Evolutionary conservation across 371 early-diverging fungal species (phyloP), one percentile per base, ranked within the genome.

Genomic region (Chytridium lagenaria): DNA sequence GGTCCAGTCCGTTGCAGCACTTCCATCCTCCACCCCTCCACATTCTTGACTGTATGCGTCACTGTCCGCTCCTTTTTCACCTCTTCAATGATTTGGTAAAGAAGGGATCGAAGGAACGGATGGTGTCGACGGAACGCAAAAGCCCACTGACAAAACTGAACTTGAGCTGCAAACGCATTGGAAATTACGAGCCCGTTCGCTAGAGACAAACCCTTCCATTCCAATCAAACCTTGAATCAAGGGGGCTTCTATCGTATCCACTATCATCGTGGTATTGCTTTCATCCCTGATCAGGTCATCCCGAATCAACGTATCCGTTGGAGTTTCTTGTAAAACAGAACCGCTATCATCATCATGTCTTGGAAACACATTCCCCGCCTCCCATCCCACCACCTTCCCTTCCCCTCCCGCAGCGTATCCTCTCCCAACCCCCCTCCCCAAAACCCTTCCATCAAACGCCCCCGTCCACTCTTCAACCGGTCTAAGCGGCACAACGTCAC

Each of bases 121-220:
- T 55, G 55, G 10, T 26, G 55, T 16, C 16, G 55, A 7, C 55
- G 55, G 55, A 55, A 55, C 10, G 55, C 55, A 28, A 55, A 55
- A 5, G 55, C 26, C 55, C 55, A 55, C 26, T 55, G 55, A 26
- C 55, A 55, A 26, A 55, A 55, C 55, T 55, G 55, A 28, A 55
- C 30, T 10, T 26, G 55, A 16, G 16, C 7, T 5, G 55, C 30
- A 5, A 55, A 26, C 5, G 10, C 5, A 5, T 7, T 16, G 16
- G 10, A 10, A 10, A 55, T n/a, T 16, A 10, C 55, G 55, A 23
- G 19, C 55, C 7, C 5, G 55, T 10, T 55, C 55, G 10, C 16
- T 16, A 26, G 55, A 55, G 26, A 55, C 23, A 26, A 15, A 10
- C 5, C 55, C 55, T 26, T 55, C 55, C 23, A 55, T 16, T 16